Percentiles rank a stretch among this genome's conserved stretches.
Conservation (phyloP, 2,329 filamentous ascomycete species). For the Myriosclerotinia duriaeana region DNA sequence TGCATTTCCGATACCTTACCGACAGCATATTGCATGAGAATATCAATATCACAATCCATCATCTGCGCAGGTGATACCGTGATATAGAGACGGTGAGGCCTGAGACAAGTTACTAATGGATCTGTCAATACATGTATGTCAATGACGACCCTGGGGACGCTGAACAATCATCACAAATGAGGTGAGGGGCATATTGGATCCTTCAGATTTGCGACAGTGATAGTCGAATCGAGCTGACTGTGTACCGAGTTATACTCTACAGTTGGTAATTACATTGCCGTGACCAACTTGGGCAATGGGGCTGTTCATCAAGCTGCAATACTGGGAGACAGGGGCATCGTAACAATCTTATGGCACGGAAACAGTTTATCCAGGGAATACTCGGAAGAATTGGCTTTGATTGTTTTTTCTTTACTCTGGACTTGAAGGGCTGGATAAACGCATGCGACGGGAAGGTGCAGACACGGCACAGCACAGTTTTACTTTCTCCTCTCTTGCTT, state of each 20-base stretch:
- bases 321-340: not conserved
- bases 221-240: conserved; percentile 8
- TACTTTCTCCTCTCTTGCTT: conserved; percentile 15
- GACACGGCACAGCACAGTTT: conserved; percentile 18
- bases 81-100: conserved; percentile 9
- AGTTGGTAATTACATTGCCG: not conserved
- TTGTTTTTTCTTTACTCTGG: not conserved
- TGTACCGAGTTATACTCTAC: not conserved
- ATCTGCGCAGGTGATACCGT: conserved; percentile 7
- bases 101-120: conserved; percentile 4
- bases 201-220: conserved; percentile 8
- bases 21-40: conserved; percentile 6
- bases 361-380: conserved; percentile 13
- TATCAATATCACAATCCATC: too few relatives aligned
- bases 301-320: not conserved
- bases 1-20: conserved; percentile 10
- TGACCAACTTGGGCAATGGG: not conserved
- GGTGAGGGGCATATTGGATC: conserved; percentile 14
- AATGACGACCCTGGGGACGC: conserved; percentile 1
- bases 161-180: conserved; percentile 5
- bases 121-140: not conserved
- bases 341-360: not conserved
- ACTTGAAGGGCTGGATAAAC: conserved; percentile 14
- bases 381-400: not conserved
- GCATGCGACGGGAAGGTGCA: conserved; percentile 22